A percentile compares a stretch with the other conserved stretches of the same genome.
Evolutionary conservation across 2,329 filamentous ascomycete species (phyloP).

Genomic region (Nemania diffusa): DNA sequence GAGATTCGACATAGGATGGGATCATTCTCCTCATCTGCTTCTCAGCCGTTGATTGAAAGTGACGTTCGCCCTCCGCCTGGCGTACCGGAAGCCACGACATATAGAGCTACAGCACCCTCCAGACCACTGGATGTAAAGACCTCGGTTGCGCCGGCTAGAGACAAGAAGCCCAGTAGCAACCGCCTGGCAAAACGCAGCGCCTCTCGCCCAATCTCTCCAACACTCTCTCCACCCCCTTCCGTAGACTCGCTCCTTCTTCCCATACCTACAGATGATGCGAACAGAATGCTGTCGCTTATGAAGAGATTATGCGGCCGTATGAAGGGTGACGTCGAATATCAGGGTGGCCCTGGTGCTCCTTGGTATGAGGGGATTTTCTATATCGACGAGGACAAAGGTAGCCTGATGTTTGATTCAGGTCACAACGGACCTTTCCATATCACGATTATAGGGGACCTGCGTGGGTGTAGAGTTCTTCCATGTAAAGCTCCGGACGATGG

Average conservation of each 20-base stretch:
- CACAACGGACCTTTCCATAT: slow-evolving; percentile 72
- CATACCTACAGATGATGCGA: slow-evolving; percentile 73
- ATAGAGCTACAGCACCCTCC: slow-evolving; percentile 53
- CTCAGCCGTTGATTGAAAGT: slow-evolving; percentile 62
- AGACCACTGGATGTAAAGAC: slow-evolving; percentile 52
- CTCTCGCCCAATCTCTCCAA: slow-evolving; percentile 68
- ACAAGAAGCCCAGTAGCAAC: slow-evolving; percentile 61
- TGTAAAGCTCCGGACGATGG: slow-evolving; percentile 59
- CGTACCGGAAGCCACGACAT: slow-evolving; percentile 56
- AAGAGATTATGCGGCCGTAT: slow-evolving; percentile 80
- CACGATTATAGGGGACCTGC: slow-evolving; percentile 76
- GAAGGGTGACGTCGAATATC: slow-evolving; percentile 81
- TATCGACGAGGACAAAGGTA: slow-evolving; percentile 80
- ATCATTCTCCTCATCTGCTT: slow-evolving; percentile 70
- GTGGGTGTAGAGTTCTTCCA: slow-evolving; percentile 75
- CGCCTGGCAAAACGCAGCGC: slow-evolving; percentile 66
- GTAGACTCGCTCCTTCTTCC: slow-evolving; percentile 70
- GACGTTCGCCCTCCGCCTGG: slow-evolving; percentile 55
- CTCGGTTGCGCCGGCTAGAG: slow-evolving; percentile 47
- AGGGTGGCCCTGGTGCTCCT: slow-evolving; percentile 66
- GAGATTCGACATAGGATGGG: slow-evolving; percentile 73
- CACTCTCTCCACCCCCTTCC: slow-evolving; percentile 63
- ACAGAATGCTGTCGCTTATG: slow-evolving; percentile 79
- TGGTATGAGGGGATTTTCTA: slow-evolving; percentile 81
- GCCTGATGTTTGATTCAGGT: slow-evolving; percentile 78